Evolutionary conservation across 805 yeast genomes (phyloP).

Genomic region (Scheffersomyces ergatensis): DNA sequence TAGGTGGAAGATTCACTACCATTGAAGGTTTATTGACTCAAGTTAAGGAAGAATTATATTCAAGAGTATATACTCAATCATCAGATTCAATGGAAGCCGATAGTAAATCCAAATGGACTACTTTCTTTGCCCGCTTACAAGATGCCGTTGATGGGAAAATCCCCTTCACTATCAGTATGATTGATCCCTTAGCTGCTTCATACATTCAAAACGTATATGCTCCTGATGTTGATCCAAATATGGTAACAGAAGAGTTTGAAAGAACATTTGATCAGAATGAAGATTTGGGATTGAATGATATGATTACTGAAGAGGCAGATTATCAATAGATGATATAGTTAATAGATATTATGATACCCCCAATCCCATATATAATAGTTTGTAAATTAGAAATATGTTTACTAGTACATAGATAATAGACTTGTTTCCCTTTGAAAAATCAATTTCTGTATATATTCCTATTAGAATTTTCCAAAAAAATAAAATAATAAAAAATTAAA

Average conservation of each 20-base stretch:
- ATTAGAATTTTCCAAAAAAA: too few species aligned
- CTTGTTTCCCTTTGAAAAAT: too few species aligned
- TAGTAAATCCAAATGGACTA: slow-evolving; percentile 78
- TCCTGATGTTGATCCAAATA: slow-evolving; percentile 96
- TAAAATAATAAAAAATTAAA: too few species aligned
- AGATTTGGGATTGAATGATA: slow-evolving; percentile 76
- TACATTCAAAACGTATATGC: slow-evolving; percentile 98
- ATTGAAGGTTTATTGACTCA: slow-evolving; percentile 89
- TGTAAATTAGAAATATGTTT: too few species aligned
- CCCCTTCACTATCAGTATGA: slow-evolving; percentile 83
- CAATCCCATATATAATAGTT: too few species aligned
- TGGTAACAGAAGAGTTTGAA: slow-evolving; percentile 86
- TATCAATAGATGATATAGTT: too few species aligned
- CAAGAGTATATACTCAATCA: slow-evolving; percentile 79
- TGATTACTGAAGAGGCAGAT: slow-evolving; percentile 24
- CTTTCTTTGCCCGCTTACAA: slow-evolving; percentile 70
- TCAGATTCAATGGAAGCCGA: slow-evolving; percentile 88
- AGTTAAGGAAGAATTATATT: slow-evolving; percentile 83
- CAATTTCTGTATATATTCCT: too few species aligned
- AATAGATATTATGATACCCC: too few species aligned
- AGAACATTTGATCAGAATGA: slow-evolving; percentile 90
- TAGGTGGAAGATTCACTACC: slow-evolving; percentile 98
- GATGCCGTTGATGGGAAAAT: slow-evolving; percentile 79
- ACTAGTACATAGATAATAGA: too few species aligned
- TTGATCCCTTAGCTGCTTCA: slow-evolving; percentile 92